Base-by-base conservation (phyloP, 2,329 filamentous ascomycete genomes). In the Didymellaceae sp. region DNA sequence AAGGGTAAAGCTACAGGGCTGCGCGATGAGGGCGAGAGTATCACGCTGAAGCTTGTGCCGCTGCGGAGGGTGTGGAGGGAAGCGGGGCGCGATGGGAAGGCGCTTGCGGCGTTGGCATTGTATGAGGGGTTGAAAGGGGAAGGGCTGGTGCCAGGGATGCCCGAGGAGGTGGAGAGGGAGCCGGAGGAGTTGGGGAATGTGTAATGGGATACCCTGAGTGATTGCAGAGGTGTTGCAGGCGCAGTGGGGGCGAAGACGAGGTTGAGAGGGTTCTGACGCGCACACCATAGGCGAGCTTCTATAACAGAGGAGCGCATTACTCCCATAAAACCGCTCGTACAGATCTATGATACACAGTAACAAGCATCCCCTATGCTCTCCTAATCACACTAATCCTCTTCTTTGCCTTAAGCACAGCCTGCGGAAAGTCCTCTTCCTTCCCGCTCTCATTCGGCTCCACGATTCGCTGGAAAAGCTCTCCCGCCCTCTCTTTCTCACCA, bases 1-100 rank as follows among this genome's bases (percentile, higher is more conserved):
- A 75, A 79, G 55, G 81, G 80, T 5, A 80, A 78, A 45, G 64
- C 83, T 57, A 84, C 82, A 0, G 83, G 83, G 0, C 48, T 84
- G 53, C 72, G 79, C 26, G 74, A 81, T 3, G 74, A 83, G 42
- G 80, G 81, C 2, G 83, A 85, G 67, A 84, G 81, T 58, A 85
- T 85, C 46, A 84, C 79, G 6, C 60, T 85, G 51, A 83, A 82
- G 62, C 62, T 86, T 14, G 79, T 83, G 11, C 74, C 70, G 22
- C 55, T 85, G 50, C 66, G 76, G 25, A 67, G 79, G 32, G 52
- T 83, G 38, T 86, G 82, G 81, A 81, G 75, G 57, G 78, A 80
- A 39, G 81, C 77, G 2, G 72, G 75, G 21, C 72, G 82, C 26
- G 83, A 86, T 72, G 81, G 74, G 7, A 86, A 86, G 66, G 77